Evolutionary conservation across 2,329 filamentous ascomycete genomes (phyloP).

Genomic region (Fusarium anthophilum): DNA sequence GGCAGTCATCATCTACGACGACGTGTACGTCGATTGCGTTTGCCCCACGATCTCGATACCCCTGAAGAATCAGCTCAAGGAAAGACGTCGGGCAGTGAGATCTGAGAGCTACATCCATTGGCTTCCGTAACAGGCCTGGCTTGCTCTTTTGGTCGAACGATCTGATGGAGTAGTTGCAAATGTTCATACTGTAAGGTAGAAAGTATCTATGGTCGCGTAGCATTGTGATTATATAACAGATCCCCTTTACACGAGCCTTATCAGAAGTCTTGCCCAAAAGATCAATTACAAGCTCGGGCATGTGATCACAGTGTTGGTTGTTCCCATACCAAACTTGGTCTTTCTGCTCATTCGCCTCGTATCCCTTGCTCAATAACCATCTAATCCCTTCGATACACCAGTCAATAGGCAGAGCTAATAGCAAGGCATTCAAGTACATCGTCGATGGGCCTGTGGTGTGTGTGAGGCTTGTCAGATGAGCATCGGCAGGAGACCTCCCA

Average conservation of each 20-base stretch:
- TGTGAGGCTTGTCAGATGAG: fast-evolving
- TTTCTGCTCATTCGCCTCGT: fast-evolving
- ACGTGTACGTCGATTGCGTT: too few relatives aligned
- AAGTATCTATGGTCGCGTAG: fast-evolving
- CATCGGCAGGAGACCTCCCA: too few relatives aligned
- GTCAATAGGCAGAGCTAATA: fast-evolving
- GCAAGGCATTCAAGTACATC: too few relatives aligned
- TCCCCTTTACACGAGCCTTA: fast-evolving
- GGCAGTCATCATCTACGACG: too few relatives aligned
- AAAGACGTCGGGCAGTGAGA: fast-evolving
- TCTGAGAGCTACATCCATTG: fast-evolving
- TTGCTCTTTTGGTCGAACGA: too few relatives aligned
- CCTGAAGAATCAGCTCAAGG: too few relatives aligned
- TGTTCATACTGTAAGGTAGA: too few relatives aligned
- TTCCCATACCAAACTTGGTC: too few relatives aligned
- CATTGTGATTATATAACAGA: fast-evolving
- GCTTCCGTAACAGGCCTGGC: too few relatives aligned
- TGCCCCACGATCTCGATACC: too few relatives aligned
- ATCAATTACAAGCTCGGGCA: fast-evolving
- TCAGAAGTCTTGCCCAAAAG: fast-evolving
- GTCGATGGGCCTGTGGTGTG: too few relatives aligned
- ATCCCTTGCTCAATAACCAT: fast-evolving
- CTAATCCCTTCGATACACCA: fast-evolving
- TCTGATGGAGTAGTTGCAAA: too few relatives aligned
- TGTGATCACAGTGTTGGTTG: fast-evolving